phyloP scores from a whole-genome alignment of 176 grass and related monocot species.

The Puccinellia tenuiflora region DNA sequence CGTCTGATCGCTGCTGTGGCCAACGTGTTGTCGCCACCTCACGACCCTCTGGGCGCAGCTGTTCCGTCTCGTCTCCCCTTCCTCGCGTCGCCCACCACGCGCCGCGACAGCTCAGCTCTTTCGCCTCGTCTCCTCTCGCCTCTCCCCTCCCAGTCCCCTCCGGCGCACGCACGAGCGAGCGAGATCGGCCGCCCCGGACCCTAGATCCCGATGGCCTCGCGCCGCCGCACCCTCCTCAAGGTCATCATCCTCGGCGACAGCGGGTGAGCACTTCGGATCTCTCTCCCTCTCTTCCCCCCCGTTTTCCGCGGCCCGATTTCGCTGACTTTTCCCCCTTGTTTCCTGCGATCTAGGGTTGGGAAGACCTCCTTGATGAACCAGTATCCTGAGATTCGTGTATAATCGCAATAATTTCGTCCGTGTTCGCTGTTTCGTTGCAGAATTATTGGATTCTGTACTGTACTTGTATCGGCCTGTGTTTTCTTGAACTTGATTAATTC shows the following conservation, averaged over 20 bases:
- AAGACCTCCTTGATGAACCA: slow-evolving; percentile 99
- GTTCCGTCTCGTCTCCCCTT: neutral
- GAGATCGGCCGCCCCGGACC: slow-evolving; percentile 1
- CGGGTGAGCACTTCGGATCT: slow-evolving; percentile 79
- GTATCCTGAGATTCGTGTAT: slow-evolving; percentile 60
- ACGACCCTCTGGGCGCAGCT: neutral
- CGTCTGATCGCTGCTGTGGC: neutral
- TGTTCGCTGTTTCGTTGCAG: neutral
- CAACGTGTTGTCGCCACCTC: neutral
- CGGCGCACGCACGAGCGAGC: neutral
- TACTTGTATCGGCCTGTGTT: neutral
- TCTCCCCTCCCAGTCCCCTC: neutral
- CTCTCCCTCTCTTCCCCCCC: neutral
- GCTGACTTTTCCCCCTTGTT: slow-evolving; percentile 10
- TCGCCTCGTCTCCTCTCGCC: neutral
- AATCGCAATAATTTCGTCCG: neutral
- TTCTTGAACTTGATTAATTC: slow-evolving; percentile 48
- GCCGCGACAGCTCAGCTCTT: slow-evolving; percentile 12
- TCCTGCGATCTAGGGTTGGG: slow-evolving; percentile 64
- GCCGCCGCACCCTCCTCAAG: slow-evolving; percentile 85
- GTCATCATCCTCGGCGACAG: slow-evolving; percentile 99
- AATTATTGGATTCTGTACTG: neutral
- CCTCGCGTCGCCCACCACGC: slow-evolving; percentile 6
- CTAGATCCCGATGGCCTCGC: slow-evolving; percentile 67
- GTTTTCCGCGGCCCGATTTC: neutral